Conservation (phyloP, 345 rosid species). For the Acer campestre region DNA sequence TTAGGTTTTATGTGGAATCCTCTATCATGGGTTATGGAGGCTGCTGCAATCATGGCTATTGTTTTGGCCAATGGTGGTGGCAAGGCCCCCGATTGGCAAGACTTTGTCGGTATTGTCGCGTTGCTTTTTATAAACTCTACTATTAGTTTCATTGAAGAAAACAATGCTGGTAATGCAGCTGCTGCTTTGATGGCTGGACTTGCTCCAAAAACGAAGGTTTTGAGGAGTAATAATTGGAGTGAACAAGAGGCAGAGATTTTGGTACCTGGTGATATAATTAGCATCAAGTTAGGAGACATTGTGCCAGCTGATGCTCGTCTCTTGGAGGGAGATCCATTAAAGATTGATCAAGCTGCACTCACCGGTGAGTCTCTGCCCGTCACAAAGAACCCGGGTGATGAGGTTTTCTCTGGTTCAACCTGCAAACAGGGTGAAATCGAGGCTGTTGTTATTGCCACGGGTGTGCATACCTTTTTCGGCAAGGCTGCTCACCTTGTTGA, state of each 20-base stretch:
- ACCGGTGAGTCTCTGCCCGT: constrained; percentile 91
- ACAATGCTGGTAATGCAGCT: constrained; percentile 95
- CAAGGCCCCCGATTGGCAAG: constrained; percentile 93
- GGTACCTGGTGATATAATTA: constrained; percentile 91
- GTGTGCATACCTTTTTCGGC: constrained; percentile 94
- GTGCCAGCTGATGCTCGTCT: constrained; percentile 95
- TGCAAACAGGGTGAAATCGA: constrained; percentile 97
- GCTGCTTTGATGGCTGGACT: constrained; percentile 98
- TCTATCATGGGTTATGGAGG: constrained; percentile 96
- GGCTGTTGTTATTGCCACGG: constrained; percentile 91
- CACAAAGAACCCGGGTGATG: constrained; percentile 69
- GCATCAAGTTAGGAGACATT: constrained; percentile 89
- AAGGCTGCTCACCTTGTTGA: constrained; percentile 97
- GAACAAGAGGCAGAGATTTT: constrained; percentile 82
- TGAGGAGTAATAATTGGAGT: constrained; percentile 82
- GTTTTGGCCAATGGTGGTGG: constrained; percentile 92
- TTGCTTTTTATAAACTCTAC: constrained; percentile 88
- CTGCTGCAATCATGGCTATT: constrained; percentile 94
- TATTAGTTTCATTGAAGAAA: constrained; percentile 91
- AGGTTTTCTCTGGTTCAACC: constrained; percentile 86
- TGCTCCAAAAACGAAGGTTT: constrained; percentile 85
- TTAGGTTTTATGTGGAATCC: constrained; percentile 99
- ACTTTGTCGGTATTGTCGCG: constrained; percentile 72
- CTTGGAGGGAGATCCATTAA: constrained; percentile 85
- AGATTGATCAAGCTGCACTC: constrained; percentile 90